Evolutionary conservation across 106 monocot species (phyloP), one percentile per base, ranked within the genome.

Genomic region (Apostasia ramifera): DNA sequence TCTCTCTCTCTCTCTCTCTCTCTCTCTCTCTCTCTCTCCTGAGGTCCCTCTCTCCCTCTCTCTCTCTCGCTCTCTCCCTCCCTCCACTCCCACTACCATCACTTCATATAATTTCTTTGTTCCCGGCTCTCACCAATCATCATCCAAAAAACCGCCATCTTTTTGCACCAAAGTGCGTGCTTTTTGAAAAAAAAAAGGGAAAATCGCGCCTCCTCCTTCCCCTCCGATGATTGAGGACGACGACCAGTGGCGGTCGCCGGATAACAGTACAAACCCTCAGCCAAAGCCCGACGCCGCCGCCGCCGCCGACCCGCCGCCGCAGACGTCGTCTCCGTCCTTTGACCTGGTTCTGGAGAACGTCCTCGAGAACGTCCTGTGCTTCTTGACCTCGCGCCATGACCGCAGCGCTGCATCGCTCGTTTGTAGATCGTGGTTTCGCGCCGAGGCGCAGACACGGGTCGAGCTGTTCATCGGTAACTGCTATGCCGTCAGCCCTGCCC

Each of bases 391-490:
- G 8, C 50, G 44, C 3, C 50, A 15, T 12, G 66, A 94, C 78
- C 84, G 94, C 6, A 94, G 79, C 94, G 72, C 90, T 10, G 94
- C 78, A 8, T 94, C 94, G 3, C 76, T 87, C 4, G 94, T 94
- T 5, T 87, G 90, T 76, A 75, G 50, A 9, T 80, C 86, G 0
- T 94, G 94, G 94, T 87, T 73, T 73, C 71, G 65, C 15, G 87
- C 82, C 9, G 94, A 94, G 78, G 86, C 87, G 1, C 76, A 66
- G 80, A 90, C 90, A 40, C 81, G 94, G 44, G 69, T 64, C 12
- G 90, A 94, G 43, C 70, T 94, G 26, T 94, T 94, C 78, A 73
- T 94, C 68, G 94, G 94, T 1, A 94, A 94, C 84, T 90, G 90
- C 79, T 94, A 94, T 70, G 79, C 94, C n/a, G 84, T 94, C 48